These are phyloP conservation scores for Rubroshorea leprosula DNA, from an alignment of 345 rosid genomes.

Conservation along the genomic window DNA sequence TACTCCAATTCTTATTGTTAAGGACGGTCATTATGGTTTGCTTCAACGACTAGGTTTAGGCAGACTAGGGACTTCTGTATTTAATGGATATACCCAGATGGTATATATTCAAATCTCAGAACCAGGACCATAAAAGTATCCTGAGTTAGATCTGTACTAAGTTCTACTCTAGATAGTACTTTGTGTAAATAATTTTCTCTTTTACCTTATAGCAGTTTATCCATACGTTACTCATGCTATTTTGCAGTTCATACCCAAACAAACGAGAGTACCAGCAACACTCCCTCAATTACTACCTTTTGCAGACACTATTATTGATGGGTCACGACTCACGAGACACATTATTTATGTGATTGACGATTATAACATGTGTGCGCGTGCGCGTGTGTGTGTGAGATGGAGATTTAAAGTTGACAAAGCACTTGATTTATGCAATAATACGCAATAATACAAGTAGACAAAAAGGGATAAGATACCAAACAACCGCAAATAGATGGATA, in stretches of 20 bases:
- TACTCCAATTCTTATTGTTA: constrained; percentile 62
- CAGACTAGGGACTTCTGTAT: constrained; percentile 67
- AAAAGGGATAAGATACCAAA: constrained; percentile 3
- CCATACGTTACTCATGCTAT: no score
- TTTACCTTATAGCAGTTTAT: constrained; percentile 4
- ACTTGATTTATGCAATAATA: constrained; percentile 33
- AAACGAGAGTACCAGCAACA: no score
- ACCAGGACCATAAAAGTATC: constrained; percentile 35
- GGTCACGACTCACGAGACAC: no score
- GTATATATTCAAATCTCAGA: constrained; percentile 76
- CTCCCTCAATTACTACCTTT: no score
- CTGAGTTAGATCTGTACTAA: constrained; percentile 12
- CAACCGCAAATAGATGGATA: constrained; percentile 20
- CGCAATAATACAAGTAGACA: constrained; percentile 19
- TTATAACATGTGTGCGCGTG: no score
- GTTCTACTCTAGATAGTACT: constrained; percentile 9
- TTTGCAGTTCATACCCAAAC: no score
- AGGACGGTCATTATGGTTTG: constrained; percentile 76
- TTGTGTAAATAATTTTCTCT: constrained; percentile 3
- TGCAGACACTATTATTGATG: no score
- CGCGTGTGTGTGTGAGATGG: no score
- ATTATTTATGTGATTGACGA: no score
- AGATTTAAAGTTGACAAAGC: no score
- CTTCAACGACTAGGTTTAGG: constrained; percentile 73
- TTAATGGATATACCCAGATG: constrained; percentile 98